These are phyloP conservation scores for Pichia sp. DNA, from an alignment of 1,139 yeast genomes.

Conservation along the genomic window DNA sequence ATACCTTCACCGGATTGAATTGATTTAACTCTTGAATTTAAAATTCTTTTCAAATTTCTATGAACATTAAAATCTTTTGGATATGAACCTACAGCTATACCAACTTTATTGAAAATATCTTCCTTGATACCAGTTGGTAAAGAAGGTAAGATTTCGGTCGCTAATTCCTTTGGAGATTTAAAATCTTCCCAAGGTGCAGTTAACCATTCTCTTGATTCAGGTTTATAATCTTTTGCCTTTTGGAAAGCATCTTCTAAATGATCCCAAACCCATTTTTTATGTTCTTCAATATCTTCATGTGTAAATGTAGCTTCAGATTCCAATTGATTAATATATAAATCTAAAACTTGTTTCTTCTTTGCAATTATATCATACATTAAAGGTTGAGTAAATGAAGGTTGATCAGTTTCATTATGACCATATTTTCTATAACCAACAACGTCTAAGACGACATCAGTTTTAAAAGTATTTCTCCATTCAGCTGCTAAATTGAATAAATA, in stretches of 20 bases:
- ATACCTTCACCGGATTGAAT: conserved; percentile 88
- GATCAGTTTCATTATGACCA: conserved; percentile 99
- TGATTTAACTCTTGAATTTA: conserved; percentile 79
- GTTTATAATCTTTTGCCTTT: conserved; percentile 83
- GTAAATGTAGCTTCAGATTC: conserved; percentile 85
- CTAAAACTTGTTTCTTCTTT: conserved; percentile 81
- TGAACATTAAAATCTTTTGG: conserved; percentile 90
- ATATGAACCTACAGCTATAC: conserved; percentile 70
- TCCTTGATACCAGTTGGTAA: conserved; percentile 90
- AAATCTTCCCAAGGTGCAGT: conserved; percentile 99
- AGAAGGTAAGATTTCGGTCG: conserved; percentile 92
- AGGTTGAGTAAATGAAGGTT: conserved; percentile 98
- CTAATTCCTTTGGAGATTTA: conserved; percentile 95
- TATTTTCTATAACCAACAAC: conserved; percentile 97
- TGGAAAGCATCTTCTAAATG: conserved; percentile 82
- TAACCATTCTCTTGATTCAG: conserved; percentile 95
- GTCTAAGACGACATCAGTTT: conserved; percentile 92
- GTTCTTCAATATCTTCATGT: conserved; percentile 85
- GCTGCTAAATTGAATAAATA: conserved; percentile 95
- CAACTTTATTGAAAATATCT: conserved; percentile 66
- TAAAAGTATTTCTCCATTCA: conserved; percentile 96
- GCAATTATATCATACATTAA: conserved; percentile 90
- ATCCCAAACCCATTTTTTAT: conserved; percentile 97
- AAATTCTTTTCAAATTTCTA: conserved; percentile 92
- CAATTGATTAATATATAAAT: conserved; percentile 74